Conservation (phyloP, 2,329 filamentous ascomycete genomes). For the Alternaria panax region DNA sequence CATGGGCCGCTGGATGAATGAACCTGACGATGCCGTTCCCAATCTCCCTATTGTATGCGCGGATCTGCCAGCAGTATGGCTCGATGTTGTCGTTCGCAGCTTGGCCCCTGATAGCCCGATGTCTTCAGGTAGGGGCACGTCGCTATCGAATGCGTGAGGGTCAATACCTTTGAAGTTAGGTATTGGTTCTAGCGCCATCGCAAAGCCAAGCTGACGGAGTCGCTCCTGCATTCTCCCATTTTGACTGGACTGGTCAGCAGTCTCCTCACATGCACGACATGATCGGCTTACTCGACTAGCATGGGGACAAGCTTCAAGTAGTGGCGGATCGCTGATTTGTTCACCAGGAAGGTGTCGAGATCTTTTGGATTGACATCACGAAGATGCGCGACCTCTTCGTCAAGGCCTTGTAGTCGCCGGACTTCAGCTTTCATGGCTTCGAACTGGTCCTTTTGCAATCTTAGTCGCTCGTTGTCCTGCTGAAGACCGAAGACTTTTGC, state of each 20-base stretch:
- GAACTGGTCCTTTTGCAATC: constrained; percentile 14
- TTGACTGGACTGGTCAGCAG: constrained; percentile 35
- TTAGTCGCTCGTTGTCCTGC: constrained; percentile 29
- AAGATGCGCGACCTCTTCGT: constrained; percentile 29
- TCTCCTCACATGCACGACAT: neutral
- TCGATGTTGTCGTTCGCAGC: constrained; percentile 29
- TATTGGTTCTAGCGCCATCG: constrained; percentile 37
- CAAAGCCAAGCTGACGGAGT: constrained; percentile 37
- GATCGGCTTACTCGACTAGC: constrained; percentile 34
- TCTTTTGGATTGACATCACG: constrained; percentile 28
- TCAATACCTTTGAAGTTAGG: constrained; percentile 27
- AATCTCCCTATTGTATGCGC: constrained; percentile 20
- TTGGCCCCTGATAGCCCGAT: neutral
- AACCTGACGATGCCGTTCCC: constrained; percentile 13
- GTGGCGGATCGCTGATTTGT: constrained; percentile 36
- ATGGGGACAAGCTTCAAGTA: constrained; percentile 39
- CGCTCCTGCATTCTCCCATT: constrained; percentile 40
- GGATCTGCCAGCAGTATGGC: constrained; percentile 35
- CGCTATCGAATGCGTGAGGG: constrained; percentile 15
- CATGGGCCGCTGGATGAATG: constrained; percentile 29
- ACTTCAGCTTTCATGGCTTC: constrained; percentile 23
- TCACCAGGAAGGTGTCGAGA: constrained; percentile 28
- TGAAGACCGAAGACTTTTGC: constrained; percentile 37
- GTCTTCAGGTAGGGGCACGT: constrained; percentile 13
- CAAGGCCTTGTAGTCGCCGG: constrained; percentile 25